Conservation (phyloP, 768 basidiomycete genomes). For the Lanmaoa rubissima region DNA sequence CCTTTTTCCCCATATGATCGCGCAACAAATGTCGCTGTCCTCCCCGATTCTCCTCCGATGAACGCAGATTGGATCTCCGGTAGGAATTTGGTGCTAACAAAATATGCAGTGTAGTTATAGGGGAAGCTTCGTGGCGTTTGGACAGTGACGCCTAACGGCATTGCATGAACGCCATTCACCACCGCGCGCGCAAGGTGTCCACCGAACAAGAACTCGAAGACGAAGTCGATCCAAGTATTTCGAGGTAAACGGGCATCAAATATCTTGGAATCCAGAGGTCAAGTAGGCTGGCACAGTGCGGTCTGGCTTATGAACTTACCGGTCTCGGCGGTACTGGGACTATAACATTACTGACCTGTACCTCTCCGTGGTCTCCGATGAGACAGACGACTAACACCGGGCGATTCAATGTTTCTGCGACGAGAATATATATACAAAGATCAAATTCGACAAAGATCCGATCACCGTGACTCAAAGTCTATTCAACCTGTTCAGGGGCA, state of each 20-base stretch:
- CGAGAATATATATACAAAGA: not conserved
- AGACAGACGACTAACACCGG: not conserved
- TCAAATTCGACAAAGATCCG: not conserved
- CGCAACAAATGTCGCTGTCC: not conserved
- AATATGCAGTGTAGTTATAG: too few relatives aligned
- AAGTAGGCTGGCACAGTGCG: too few relatives aligned
- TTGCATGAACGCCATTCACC: not conserved
- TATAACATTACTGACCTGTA: too few relatives aligned
- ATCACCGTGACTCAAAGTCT: not conserved
- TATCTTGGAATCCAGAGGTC: not conserved
- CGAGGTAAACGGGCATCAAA: not conserved
- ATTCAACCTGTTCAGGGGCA: too few relatives aligned
- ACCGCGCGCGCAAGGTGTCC: not conserved
- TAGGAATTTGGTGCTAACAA: too few relatives aligned
- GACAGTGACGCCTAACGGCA: not conserved
- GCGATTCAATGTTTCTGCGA: not conserved
- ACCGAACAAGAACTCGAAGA: not conserved
- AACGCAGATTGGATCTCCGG: too few relatives aligned
- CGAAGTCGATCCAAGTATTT: not conserved
- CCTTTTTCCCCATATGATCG: not conserved
- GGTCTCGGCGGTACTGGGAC: not conserved
- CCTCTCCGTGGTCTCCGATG: not conserved
- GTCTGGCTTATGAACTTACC: not conserved
- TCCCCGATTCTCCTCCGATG: not conserved
- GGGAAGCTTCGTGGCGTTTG: not conserved